Base-by-base conservation (phyloP, 352 stramenopile species). In the Saprolegnia parasitica region DNA sequence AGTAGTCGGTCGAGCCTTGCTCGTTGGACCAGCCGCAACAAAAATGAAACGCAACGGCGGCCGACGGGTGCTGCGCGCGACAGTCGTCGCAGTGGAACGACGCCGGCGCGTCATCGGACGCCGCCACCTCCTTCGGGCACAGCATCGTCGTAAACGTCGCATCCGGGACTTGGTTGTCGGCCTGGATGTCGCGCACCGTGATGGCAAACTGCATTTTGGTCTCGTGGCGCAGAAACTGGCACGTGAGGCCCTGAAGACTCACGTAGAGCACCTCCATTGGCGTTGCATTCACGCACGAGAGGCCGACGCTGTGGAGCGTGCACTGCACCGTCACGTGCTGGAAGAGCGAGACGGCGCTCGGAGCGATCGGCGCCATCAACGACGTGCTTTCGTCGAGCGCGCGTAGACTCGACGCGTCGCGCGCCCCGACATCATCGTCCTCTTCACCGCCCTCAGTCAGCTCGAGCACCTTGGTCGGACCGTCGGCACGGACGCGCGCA, bases 1-100 rank as follows among this genome's bases (percentile, higher is more conserved):
- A 96, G 73, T 96, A 96, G 65, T 94, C 87, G 1, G 87, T 96
- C 45, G 78, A 91, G 23, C 86, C 87, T 68, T 96, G 87, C 67
- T 96, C 87, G 63, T 93, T 94, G 42, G 86, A 94, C 87, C 87
- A 96, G 20, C 83, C 89, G 65, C 87, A 96, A 64, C 87, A 96
- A 56, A 96, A 96, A 45, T 96, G 87, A 75, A 93, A 89, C 5
- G 83, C 77, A 23, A 86, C 84, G 23, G 88, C 91, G 15, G 78
- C 73, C 70, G 93, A 84, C 0, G 81, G 83, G 60, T 90, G 91
- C 42, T 49, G 3, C 11, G 42, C 42, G 66, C 85, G 87, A 73
- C 88, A 96, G 66, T 96, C 88, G 9, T 81, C 84, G 67, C 88
- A 96, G 65, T 78, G 86, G 54, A 95, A 95, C 35, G n/a, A 37